phyloP scores from a whole-genome alignment of 352 stramenopile species.

The Globisporangium yorkense region DNA sequence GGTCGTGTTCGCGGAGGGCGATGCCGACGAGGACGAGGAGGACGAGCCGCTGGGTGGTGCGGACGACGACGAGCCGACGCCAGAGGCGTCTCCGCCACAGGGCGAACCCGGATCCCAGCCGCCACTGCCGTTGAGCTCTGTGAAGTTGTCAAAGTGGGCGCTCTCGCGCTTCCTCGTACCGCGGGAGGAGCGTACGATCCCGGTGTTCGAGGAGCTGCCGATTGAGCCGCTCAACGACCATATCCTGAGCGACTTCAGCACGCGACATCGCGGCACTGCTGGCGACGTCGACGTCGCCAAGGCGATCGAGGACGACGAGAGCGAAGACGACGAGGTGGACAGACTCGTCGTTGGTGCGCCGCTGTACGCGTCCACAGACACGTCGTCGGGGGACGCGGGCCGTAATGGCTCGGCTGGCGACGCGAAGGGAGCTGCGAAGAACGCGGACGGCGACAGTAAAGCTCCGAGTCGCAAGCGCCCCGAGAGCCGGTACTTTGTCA shows the following conservation, averaged over 20 bases:
- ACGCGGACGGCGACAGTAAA: constrained; percentile 17
- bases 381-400: not conserved
- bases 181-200: constrained; percentile 41
- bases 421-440: constrained; percentile 16
- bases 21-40: constrained; percentile 15
- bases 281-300: constrained; percentile 50
- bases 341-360: constrained; percentile 46
- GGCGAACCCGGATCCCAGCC: not conserved
- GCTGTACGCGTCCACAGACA: constrained; percentile 27
- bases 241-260: constrained; percentile 79
- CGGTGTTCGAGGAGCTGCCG: constrained; percentile 49
- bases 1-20: constrained; percentile 5
- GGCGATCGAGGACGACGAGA: constrained; percentile 19
- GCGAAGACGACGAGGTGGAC: constrained; percentile 20
- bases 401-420: not conserved
- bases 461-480: constrained; percentile 33
- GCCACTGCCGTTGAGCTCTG: constrained; percentile 1
- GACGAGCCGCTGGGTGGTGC: constrained; percentile 17
- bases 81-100: constrained; percentile 1
- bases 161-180: constrained; percentile 62
- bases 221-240: constrained; percentile 82
- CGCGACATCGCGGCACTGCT: constrained; percentile 46
- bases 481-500: constrained; percentile 79
- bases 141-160: constrained; percentile 68
- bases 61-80: not conserved